phyloP scores from a whole-genome alignment of 495 filamentous ascomycete species.

The Pseudotulostoma volvatum region DNA sequence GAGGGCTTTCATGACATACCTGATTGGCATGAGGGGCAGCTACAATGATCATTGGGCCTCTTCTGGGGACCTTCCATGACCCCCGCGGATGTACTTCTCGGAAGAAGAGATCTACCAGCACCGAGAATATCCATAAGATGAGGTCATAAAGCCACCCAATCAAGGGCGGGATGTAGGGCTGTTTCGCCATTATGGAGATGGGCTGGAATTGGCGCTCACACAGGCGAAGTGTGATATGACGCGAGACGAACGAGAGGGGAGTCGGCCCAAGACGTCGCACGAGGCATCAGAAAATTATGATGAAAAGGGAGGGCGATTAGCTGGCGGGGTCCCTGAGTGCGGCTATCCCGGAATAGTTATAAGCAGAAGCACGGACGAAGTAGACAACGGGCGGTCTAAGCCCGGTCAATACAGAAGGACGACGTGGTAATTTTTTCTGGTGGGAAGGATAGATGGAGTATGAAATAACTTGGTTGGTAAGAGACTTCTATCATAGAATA shows the following conservation, averaged over 20 bases:
- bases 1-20: too few relatives aligned
- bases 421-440: too few relatives aligned
- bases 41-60: constrained; percentile 85
- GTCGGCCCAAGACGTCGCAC: background rate
- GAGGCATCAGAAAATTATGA: background rate
- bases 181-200: constrained; percentile 11
- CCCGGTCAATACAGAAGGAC: too few relatives aligned
- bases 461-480: too few relatives aligned
- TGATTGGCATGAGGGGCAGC: constrained; percentile 98
- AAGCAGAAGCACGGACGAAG: too few relatives aligned
- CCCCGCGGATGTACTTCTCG: constrained; percentile 90
- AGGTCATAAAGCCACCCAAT: constrained; percentile 65
- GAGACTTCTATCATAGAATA: too few relatives aligned
- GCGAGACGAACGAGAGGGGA: background rate
- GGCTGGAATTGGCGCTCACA: background rate
- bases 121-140: constrained; percentile 65
- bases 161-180: constrained; percentile 50
- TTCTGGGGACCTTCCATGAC: constrained; percentile 78
- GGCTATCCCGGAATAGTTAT: too few relatives aligned
- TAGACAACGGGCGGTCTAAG: too few relatives aligned
- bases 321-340: too few relatives aligned
- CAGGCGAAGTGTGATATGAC: background rate
- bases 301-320: background rate
- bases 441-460: too few relatives aligned
- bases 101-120: constrained; percentile 90